Conservation (phyloP, 1,284 basidiomycete genomes). For the Apiotrichum akiyoshidainum region DNA sequence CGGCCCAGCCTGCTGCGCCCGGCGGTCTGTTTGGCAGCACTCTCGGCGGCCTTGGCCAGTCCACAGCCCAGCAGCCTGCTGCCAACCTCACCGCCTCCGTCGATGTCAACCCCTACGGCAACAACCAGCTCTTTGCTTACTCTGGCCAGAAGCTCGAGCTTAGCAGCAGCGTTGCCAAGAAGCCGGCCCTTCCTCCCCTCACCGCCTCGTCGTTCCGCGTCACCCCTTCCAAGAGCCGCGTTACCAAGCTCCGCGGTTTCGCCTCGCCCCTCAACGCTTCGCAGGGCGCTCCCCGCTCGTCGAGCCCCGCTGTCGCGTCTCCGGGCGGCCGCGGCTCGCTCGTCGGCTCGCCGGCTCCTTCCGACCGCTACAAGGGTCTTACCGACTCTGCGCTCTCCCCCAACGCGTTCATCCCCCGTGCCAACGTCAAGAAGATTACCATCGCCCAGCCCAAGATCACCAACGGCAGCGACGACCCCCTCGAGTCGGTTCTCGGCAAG, state of each 20-base stretch:
- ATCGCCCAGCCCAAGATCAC: constrained; percentile 61
- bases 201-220: constrained; percentile 50
- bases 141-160: constrained; percentile 45
- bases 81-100: constrained; percentile 72
- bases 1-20: constrained; percentile 9
- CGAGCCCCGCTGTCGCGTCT: constrained; percentile 21
- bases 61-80: constrained; percentile 26
- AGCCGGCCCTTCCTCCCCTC: constrained; percentile 51
- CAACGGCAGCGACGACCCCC: constrained; percentile 36
- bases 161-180: constrained; percentile 48
- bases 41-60: constrained; percentile 32
- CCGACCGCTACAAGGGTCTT: constrained; percentile 54
- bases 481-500: constrained; percentile 47
- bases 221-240: constrained; percentile 49
- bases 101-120: constrained; percentile 79
- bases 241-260: constrained; percentile 55
- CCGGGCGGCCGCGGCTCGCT: constrained; percentile 20
- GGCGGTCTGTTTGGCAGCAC: constrained; percentile 24
- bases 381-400: constrained; percentile 57
- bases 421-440: constrained; percentile 92
- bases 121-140: constrained; percentile 60
- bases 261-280: constrained; percentile 47
- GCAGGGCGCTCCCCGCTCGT: constrained; percentile 37
- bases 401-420: constrained; percentile 64
- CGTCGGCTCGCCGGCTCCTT: constrained; percentile 35